Evolutionary conservation across 116 monocot species (phyloP).

Genomic region (Papilionanthe hybrid): DNA sequence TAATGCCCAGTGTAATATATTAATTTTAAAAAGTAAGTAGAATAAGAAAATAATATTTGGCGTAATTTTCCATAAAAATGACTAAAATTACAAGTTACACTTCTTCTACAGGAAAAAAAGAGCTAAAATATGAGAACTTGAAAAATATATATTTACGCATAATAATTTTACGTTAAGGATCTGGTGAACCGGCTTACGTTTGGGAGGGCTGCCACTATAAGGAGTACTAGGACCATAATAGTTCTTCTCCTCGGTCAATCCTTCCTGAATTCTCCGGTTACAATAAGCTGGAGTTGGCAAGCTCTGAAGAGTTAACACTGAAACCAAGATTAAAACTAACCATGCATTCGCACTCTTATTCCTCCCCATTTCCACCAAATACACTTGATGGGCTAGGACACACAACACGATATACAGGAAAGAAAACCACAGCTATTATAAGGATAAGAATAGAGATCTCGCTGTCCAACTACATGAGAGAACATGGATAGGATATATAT

Average conservation of each 20-base stretch:
- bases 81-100: too few species aligned
- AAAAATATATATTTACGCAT: too few species aligned
- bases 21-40: too few species aligned
- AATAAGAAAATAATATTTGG: too few species aligned
- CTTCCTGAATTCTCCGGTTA: conserved; percentile 19
- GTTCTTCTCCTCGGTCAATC: conserved; percentile 24
- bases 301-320: conserved; percentile 11
- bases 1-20: too few species aligned
- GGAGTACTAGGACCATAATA: conserved; percentile 18
- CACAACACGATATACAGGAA: not conserved
- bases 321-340: conserved; percentile 10
- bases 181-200: not conserved
- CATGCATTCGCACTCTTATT: conserved; percentile 14
- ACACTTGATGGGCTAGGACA: not conserved
- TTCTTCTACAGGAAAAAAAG: too few species aligned
- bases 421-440: not conserved
- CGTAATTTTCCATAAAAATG: too few species aligned
- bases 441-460: not conserved
- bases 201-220: not conserved
- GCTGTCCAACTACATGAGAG: not conserved
- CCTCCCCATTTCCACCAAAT: conserved; percentile 12
- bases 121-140: too few species aligned
- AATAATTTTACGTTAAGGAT: not conserved
- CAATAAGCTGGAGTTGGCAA: conserved; percentile 14
- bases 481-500: not conserved